These are phyloP conservation scores for Leccinellum luteum DNA, from an alignment of 768 basidiomycete species.

Conservation along the genomic window DNA sequence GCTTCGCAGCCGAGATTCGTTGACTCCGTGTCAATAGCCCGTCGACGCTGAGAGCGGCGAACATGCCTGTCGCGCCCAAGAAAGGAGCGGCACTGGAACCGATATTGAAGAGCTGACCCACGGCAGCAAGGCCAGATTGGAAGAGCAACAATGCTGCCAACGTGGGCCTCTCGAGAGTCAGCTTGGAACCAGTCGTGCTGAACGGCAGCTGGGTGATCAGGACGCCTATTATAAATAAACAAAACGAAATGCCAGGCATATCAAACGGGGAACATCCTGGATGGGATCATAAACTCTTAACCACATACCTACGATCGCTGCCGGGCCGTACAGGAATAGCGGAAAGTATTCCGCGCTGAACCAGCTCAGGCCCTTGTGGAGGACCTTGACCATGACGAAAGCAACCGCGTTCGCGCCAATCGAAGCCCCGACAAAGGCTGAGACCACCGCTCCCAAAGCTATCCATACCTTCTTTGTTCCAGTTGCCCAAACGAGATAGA, in stretches of 20 bases:
- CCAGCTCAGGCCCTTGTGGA: slow-evolving; percentile 82
- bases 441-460: slow-evolving; percentile 47
- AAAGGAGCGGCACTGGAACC: slow-evolving; percentile 80
- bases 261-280: slow-evolving; percentile 1
- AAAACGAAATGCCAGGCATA: not conserved
- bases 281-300: not conserved
- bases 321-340: slow-evolving; percentile 70
- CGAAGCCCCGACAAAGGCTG: slow-evolving; percentile 55
- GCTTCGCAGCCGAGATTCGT: slow-evolving; percentile 11
- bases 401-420: slow-evolving; percentile 71
- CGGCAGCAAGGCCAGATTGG: slow-evolving; percentile 52
- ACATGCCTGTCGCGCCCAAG: slow-evolving; percentile 55
- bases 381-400: slow-evolving; percentile 54
- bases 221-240: slow-evolving; percentile 45
- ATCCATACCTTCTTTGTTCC: slow-evolving; percentile 32
- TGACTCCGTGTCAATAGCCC: slow-evolving; percentile 28
- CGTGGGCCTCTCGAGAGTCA: slow-evolving; percentile 56
- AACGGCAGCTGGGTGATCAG: slow-evolving; percentile 60
- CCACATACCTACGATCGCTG: slow-evolving; percentile 64
- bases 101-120: slow-evolving; percentile 61
- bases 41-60: slow-evolving; percentile 57
- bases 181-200: slow-evolving; percentile 23
- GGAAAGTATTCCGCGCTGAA: slow-evolving; percentile 68
- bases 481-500: slow-evolving; percentile 40
- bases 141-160: slow-evolving; percentile 62